phyloP scores from a whole-genome alignment of 805 yeast species.

The Saccharomyces eubayanus region DNA sequence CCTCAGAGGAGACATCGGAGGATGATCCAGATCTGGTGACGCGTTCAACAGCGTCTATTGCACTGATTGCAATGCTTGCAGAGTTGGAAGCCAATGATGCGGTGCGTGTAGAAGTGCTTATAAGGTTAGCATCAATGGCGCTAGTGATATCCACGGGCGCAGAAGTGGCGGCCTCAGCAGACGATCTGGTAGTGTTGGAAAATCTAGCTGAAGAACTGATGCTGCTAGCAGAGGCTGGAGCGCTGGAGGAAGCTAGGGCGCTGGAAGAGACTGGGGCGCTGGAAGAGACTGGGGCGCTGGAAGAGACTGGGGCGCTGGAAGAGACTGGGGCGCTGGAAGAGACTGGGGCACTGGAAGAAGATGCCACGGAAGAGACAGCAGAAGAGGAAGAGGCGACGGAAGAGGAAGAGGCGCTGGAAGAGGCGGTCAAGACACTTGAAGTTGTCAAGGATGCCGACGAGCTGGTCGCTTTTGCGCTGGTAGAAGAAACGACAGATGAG shows the following conservation, averaged over 20 bases:
- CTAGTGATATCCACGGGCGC: neutral
- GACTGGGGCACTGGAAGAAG: neutral
- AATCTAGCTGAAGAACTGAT: neutral
- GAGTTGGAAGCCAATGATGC: neutral
- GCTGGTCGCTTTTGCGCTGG: neutral
- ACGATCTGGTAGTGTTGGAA: neutral
- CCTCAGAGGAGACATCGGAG: constrained; percentile 1
- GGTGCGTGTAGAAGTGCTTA: neutral
- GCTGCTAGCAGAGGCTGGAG: neutral
- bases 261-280: neutral
- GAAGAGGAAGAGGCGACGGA: neutral
- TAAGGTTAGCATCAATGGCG: neutral
- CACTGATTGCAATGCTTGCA: neutral
- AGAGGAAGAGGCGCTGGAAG: neutral
- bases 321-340: neutral
- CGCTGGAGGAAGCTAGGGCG: neutral
- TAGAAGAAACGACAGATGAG: neutral
- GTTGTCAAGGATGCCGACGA: neutral
- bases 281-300: neutral
- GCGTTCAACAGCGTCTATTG: constrained; percentile 1
- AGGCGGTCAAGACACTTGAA: neutral
- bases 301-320: neutral
- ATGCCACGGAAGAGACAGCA: too few relatives aligned
- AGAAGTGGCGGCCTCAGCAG: neutral
- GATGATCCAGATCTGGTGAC: constrained; percentile 3